Conservation (phyloP, 495 filamentous ascomycete genomes). For the Penicillium lividum region DNA sequence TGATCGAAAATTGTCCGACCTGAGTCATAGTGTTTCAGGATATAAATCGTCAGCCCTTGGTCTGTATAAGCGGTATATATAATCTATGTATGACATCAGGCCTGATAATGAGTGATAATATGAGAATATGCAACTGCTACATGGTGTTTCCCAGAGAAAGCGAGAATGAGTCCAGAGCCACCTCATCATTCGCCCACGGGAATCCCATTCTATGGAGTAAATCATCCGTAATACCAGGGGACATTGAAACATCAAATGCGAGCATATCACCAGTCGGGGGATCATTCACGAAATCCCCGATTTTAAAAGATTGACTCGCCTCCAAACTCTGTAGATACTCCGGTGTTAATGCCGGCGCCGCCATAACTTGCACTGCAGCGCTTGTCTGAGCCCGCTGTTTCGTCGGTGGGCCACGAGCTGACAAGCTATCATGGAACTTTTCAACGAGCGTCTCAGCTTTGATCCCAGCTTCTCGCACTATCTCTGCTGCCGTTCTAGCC, state of each 20-base stretch:
- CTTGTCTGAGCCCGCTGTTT: background rate
- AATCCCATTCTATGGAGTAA: background rate
- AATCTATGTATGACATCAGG: background rate
- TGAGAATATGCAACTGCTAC: background rate
- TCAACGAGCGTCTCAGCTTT: slow-evolving; percentile 12
- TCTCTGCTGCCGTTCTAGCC: slow-evolving; percentile 1
- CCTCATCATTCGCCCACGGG: slow-evolving; percentile 1
- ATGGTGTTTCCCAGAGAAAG: background rate
- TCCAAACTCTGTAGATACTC: slow-evolving; percentile 7
- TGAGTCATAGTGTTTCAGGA: background rate
- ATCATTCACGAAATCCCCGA: slow-evolving; percentile 3
- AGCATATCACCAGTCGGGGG: background rate
- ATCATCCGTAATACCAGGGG: background rate
- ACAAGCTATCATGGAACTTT: slow-evolving; percentile 8
- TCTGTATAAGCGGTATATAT: background rate
- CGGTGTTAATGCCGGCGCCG: slow-evolving; percentile 13
- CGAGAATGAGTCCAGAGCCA: background rate
- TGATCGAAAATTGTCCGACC: background rate
- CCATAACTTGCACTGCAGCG: slow-evolving; percentile 5
- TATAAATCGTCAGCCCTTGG: no score
- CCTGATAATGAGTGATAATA: background rate
- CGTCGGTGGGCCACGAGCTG: background rate
- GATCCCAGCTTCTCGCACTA: slow-evolving; percentile 4
- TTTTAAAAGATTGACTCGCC: background rate
- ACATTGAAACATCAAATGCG: background rate